Percentiles rank a stretch among this genome's conserved stretches.
Conservation (phyloP, 2,329 filamentous ascomycete species). For the Phoma herbarum region DNA sequence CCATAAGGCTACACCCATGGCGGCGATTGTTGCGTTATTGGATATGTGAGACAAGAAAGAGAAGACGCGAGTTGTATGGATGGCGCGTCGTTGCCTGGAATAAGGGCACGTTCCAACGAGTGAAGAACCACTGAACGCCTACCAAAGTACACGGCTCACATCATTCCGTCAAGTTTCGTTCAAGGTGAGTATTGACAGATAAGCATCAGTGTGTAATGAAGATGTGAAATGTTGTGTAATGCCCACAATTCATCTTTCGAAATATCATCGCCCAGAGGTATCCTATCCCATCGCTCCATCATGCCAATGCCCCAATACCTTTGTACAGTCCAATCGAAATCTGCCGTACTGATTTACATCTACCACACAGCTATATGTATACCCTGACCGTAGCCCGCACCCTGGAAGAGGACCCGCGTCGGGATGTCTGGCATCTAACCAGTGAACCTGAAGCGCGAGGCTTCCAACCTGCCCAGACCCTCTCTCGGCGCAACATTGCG, state of each 20-base stretch:
- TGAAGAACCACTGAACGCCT: background rate
- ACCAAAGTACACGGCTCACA: background rate
- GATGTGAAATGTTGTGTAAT: conserved; percentile 7
- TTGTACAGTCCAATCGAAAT: conserved; percentile 13
- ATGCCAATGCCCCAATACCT: conserved; percentile 23
- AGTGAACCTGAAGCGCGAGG: conserved; percentile 82
- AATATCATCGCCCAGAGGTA: conserved; percentile 20
- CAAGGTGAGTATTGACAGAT: conserved; percentile 9
- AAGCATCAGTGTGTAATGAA: conserved; percentile 13
- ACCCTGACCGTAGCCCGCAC: background rate
- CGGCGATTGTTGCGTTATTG: too few relatives aligned
- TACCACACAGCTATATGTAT: conserved; percentile 8
- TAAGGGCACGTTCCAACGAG: background rate
- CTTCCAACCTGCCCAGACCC: conserved; percentile 86
- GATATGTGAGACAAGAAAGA: too few relatives aligned
- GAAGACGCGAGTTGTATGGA: too few relatives aligned
- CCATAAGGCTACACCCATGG: too few relatives aligned
- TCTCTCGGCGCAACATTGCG: conserved; percentile 95
- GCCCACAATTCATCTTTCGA: conserved; percentile 5
- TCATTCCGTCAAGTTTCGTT: background rate
- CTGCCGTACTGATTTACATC: conserved; percentile 12
- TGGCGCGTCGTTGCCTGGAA: too few relatives aligned
- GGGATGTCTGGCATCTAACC: conserved; percentile 37
- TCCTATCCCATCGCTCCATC: conserved; percentile 22
- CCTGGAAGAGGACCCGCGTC: conserved; percentile 1